Percentiles rank a stretch among this genome's conserved stretches.
These are phyloP conservation scores for Dendrobium chrysotoxum DNA, from an alignment of 106 monocot genomes.

Conservation along the genomic window DNA sequence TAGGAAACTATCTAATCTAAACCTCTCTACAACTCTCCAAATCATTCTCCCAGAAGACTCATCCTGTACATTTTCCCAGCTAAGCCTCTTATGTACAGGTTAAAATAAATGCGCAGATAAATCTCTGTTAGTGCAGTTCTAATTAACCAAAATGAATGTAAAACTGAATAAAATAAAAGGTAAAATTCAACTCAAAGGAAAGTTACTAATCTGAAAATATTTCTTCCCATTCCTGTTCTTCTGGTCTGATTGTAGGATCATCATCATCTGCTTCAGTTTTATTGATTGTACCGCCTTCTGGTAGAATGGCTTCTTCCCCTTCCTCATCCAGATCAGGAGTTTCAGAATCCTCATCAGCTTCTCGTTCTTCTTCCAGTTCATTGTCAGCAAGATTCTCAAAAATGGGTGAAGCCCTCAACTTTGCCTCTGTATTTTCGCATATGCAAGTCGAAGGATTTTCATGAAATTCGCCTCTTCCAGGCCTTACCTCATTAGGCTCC, in stretches of 20 bases:
- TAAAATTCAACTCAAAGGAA: background rate
- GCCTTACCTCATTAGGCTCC: slow-evolving; percentile 82
- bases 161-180: background rate
- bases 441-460: slow-evolving; percentile 77
- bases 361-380: slow-evolving; percentile 1
- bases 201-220: slow-evolving; percentile 54
- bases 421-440: slow-evolving; percentile 29
- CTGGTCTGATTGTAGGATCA: slow-evolving; percentile 19
- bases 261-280: slow-evolving; percentile 29
- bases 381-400: background rate
- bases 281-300: slow-evolving; percentile 9
- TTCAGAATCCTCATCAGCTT: slow-evolving; percentile 35
- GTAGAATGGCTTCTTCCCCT: slow-evolving; percentile 21
- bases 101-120: background rate
- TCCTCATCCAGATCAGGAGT: slow-evolving; percentile 46
- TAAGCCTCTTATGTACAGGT: background rate
- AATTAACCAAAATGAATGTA: background rate
- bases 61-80: background rate
- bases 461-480: slow-evolving; percentile 94
- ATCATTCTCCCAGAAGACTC: no score
- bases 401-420: background rate
- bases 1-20: no score
- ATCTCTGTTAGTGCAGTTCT: background rate
- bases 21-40: no score
- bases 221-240: slow-evolving; percentile 63